Conservation (phyloP, 1,139 yeast genomes). For the Barnettozyma hawaiiensis region DNA sequence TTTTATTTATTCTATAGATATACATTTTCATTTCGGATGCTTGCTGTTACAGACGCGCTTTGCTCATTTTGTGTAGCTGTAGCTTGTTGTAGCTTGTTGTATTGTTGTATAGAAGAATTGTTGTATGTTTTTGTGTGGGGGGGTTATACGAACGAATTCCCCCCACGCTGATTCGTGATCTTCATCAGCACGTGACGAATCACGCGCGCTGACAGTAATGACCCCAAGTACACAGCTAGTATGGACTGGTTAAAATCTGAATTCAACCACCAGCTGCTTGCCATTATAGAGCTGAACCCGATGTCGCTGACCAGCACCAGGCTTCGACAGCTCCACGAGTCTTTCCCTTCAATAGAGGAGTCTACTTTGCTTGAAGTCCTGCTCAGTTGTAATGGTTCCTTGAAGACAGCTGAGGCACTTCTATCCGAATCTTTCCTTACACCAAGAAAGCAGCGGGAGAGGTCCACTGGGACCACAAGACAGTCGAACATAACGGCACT, state of each 20-base stretch:
- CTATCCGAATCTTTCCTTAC: constrained; percentile 27
- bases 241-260: too few species aligned
- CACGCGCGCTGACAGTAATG: too few species aligned
- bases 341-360: constrained; percentile 30
- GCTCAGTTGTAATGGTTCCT: constrained; percentile 35
- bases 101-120: too few species aligned
- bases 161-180: too few species aligned
- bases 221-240: too few species aligned
- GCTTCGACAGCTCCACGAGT: constrained; percentile 17
- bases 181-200: too few species aligned
- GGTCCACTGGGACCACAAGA: constrained; percentile 10
- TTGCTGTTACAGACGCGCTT: not conserved
- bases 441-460: not conserved
- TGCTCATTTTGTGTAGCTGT: too few species aligned
- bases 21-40: not conserved
- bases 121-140: too few species aligned
- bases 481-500: constrained; percentile 24
- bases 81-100: too few species aligned
- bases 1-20: not conserved
- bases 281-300: too few species aligned
- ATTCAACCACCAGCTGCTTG: too few species aligned
- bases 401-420: constrained; percentile 28
- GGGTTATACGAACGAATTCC: too few species aligned
- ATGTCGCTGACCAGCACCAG: constrained; percentile 27
- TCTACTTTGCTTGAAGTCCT: constrained; percentile 34